Base-by-base conservation (phyloP, 495 filamentous ascomycete genomes). In the Barbatosphaeria neglecta region DNA sequence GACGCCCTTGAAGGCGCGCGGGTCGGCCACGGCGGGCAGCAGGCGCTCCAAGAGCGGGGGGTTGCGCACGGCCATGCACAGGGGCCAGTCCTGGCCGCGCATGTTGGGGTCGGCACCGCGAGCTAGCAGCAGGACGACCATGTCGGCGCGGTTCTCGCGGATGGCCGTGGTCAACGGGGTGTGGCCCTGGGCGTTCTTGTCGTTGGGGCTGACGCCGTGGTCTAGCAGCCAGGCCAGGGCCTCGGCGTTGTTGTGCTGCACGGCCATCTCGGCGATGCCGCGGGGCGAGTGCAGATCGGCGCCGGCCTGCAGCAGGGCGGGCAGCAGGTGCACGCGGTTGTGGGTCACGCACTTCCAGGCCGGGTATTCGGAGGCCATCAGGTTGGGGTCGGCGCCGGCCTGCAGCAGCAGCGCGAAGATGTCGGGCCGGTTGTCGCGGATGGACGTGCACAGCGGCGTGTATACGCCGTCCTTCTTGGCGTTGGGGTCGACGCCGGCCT, bases 281-380 rank as follows among this genome's bases (percentile, higher is more conserved):
- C 70, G 72, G n/a, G 72, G 73, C 6, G 51, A 57, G 50, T 67
- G 58, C 3, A 72, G 62, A 37, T 79, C 65, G 5, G 68, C 74
- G 7, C 75, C 75, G 0, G 72, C 70, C 15, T 63, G 61, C 4
- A 79, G 58, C 6, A 79, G 59, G 9, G 62, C 59, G 0, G 69
- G 67, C 0, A 78, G 64, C 46, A 70, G 66, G 37, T 75, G 67
- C 15, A 66, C 51, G 15, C 73, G 66, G 44, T 68, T 58, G 49
- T 78, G 75, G 4, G 75, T 78, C 9, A 78, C 59, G 53, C 75
- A 78, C 48, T 78, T 76, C 62, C 69, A 77, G 15, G 66, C 61
- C 2, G 75, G 73, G 50, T 75, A 76, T 47, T 76, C 72, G n/a
- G 66, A 66, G 22, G 73, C 71, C 41, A 62, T 61, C 10, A 70